Evolutionary conservation across 331 rosid species (phyloP).

Genomic region (Pyrus hybrid): DNA sequence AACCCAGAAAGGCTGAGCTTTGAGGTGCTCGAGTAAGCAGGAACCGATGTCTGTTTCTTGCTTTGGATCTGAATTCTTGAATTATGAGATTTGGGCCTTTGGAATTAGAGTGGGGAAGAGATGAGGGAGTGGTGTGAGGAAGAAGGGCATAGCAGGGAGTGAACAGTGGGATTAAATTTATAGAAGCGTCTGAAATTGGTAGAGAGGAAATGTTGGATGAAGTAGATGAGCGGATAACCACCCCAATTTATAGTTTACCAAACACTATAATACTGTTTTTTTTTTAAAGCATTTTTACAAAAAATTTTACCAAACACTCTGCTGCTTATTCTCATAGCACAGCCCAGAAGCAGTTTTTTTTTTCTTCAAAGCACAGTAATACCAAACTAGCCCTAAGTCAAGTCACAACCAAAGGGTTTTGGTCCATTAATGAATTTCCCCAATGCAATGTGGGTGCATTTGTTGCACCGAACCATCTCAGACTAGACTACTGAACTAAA

Average conservation of each 20-base stretch:
- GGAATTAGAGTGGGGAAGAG: not conserved
- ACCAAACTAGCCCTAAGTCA: too few relatives aligned
- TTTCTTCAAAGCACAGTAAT: too few relatives aligned
- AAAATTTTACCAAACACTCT: too few relatives aligned
- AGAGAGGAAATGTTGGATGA: slow-evolving; percentile 14
- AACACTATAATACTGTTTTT: too few relatives aligned
- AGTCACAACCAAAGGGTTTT: too few relatives aligned
- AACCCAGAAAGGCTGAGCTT: slow-evolving; percentile 59
- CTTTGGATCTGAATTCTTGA: not conserved
- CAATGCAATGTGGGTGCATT: too few relatives aligned
- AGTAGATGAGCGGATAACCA: slow-evolving; percentile 78
- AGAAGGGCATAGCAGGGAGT: not conserved
- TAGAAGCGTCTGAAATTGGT: not conserved
- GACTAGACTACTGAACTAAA: too few relatives aligned
- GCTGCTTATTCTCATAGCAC: too few relatives aligned
- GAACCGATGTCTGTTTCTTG: slow-evolving; percentile 29
- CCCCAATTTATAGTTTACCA: slow-evolving; percentile 17
- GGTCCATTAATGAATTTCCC: too few relatives aligned
- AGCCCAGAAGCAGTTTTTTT: too few relatives aligned
- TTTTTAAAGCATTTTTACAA: too few relatives aligned
- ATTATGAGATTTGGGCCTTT: not conserved
- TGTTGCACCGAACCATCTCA: too few relatives aligned
- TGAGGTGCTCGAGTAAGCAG: slow-evolving; percentile 32
- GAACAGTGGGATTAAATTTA: not conserved
- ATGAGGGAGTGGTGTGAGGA: not conserved